phyloP scores from a whole-genome alignment of 208 protist genomes.

The Entamoeba moshkovskii region DNA sequence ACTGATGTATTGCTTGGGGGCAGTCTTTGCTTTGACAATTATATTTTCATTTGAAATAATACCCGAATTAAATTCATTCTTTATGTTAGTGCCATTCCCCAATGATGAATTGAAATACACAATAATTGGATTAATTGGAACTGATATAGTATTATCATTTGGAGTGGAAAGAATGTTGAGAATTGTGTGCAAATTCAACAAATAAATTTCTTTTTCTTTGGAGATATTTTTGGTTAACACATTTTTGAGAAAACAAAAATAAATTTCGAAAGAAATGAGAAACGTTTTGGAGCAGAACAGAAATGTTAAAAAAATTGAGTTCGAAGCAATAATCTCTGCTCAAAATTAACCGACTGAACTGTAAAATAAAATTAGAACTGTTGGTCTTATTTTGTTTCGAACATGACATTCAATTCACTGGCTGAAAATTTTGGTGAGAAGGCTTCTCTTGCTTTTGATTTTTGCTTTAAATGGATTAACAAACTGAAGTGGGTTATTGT shows the following conservation, averaged over 20 bases:
- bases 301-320: no score
- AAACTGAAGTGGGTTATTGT: not conserved
- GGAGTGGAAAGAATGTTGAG: not conserved
- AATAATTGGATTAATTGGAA: not conserved
- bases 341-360: no score
- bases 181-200: not conserved
- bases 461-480: not conserved
- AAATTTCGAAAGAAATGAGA: no score
- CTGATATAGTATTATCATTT: conserved; percentile 6
- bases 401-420: no score
- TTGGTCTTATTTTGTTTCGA: no score
- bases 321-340: no score
- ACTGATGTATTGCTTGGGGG: conserved; percentile 6
- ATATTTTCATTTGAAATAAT: conserved; percentile 1
- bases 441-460: not conserved
- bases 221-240: no score
- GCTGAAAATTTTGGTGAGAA: not conserved
- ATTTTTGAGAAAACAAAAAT: no score
- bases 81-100: not conserved
- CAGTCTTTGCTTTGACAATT: not conserved
- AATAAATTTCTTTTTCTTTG: no score
- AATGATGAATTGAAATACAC: not conserved
- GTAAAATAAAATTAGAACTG: no score
- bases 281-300: no score
- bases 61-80: not conserved